Conservation (phyloP, 2,329 filamentous ascomycete species). For the Verticillium klebahnii region DNA sequence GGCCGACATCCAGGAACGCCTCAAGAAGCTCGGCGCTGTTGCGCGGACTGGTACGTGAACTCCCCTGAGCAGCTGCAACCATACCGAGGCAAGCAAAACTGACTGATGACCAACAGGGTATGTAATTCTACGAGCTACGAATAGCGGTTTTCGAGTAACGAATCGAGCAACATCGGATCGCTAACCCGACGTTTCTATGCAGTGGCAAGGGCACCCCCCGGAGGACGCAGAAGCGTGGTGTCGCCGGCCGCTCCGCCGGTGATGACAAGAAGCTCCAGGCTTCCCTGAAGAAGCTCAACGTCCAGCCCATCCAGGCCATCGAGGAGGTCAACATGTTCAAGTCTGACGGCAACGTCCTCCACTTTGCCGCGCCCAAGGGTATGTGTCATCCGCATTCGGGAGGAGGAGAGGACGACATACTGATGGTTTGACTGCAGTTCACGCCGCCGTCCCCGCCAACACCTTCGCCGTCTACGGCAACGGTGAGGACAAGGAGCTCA, state of each 20-base stretch:
- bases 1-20: constrained; percentile 53
- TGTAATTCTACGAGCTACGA: constrained; percentile 14
- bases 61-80: neutral
- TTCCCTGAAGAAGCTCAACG: constrained; percentile 98
- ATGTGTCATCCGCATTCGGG: constrained; percentile 30
- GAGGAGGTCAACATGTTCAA: constrained; percentile 99
- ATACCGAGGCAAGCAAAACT: constrained; percentile 6
- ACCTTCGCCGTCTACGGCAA: constrained; percentile 99
- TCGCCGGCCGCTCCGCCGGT: constrained; percentile 84
- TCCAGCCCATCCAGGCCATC: constrained; percentile 98
- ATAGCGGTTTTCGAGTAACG: constrained; percentile 1
- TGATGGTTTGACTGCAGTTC: constrained; percentile 53
- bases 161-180: constrained; percentile 13
- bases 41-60: constrained; percentile 63
- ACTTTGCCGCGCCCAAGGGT: constrained; percentile 98
- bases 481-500: constrained; percentile 99
- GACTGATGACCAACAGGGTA: constrained; percentile 27
- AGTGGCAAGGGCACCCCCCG: constrained; percentile 97
- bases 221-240: constrained; percentile 91
- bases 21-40: constrained; percentile 53
- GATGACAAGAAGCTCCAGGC: constrained; percentile 99
- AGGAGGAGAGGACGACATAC: constrained; percentile 1
- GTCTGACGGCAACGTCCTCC: constrained; percentile 98
- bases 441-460: constrained; percentile 95
- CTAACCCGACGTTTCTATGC: constrained; percentile 19